Conservation (phyloP, 768 basidiomycete species). For the Dacryopinax primogenitus region DNA sequence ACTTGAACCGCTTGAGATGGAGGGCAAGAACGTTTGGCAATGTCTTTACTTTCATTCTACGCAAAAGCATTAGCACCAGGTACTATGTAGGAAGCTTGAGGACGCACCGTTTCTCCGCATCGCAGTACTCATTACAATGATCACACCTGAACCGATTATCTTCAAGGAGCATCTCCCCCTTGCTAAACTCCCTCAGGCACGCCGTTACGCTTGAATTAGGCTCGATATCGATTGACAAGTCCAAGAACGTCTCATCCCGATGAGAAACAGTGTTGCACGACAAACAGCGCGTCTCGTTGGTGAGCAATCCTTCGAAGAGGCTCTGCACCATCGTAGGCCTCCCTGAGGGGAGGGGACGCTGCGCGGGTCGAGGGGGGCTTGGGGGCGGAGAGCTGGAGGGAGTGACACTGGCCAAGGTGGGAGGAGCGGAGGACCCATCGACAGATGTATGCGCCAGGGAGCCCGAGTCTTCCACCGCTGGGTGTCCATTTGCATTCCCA, state of each 20-base stretch:
- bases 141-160: conserved; percentile 99
- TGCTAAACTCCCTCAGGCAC: conserved; percentile 91
- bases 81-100: neutral
- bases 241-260: conserved; percentile 90
- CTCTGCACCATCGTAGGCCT: conserved; percentile 65
- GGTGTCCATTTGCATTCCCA: conserved; percentile 13
- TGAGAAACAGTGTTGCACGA: conserved; percentile 96
- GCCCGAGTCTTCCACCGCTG: neutral
- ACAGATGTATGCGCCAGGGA: neutral
- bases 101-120: conserved; percentile 88
- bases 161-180: conserved; percentile 95
- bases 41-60: conserved; percentile 96
- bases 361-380: conserved; percentile 38
- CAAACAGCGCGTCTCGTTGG: conserved; percentile 93
- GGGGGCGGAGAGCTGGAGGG: conserved; percentile 27
- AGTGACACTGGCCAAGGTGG: neutral
- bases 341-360: conserved; percentile 22
- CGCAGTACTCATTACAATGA: conserved; percentile 88
- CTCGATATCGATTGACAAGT: conserved; percentile 98
- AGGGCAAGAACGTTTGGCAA: conserved; percentile 89
- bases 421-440: neutral
- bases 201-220: conserved; percentile 94
- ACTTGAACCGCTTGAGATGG: conserved; percentile 97
- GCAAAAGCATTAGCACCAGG: neutral
- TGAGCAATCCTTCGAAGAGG: conserved; percentile 84